phyloP scores from a whole-genome alignment of 345 rosid genomes.

The Sisymbrium irio region DNA sequence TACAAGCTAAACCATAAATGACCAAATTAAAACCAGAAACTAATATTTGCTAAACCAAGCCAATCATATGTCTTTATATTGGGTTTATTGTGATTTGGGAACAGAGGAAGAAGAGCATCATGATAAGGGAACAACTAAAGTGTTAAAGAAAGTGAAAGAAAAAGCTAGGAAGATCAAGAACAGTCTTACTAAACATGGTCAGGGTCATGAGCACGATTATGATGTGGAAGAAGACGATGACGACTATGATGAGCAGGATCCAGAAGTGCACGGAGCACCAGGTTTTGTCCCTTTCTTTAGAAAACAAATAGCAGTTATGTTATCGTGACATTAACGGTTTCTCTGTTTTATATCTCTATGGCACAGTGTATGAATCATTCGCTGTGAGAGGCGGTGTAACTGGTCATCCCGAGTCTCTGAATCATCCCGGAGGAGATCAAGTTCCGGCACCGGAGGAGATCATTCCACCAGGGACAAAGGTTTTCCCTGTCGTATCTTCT shows the following conservation, averaged over 20 bases:
- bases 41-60: background rate
- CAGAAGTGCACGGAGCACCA: constrained; percentile 51
- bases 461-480: constrained; percentile 28
- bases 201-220: constrained; percentile 44
- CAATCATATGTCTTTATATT: background rate
- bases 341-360: background rate
- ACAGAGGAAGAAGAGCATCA: constrained; percentile 51
- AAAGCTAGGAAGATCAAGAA: constrained; percentile 79
- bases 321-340: background rate
- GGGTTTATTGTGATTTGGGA: background rate
- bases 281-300: constrained; percentile 27
- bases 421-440: constrained; percentile 27
- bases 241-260: constrained; percentile 52
- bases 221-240: constrained; percentile 60
- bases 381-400: constrained; percentile 27
- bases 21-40: background rate
- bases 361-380: constrained; percentile 26
- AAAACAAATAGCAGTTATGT: background rate
- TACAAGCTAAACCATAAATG: background rate
- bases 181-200: constrained; percentile 54
- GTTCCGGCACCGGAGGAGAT: constrained; percentile 27
- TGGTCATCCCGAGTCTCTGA: constrained; percentile 28
- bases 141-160: constrained; percentile 69
- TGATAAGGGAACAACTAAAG: constrained; percentile 49
- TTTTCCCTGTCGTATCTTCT: constrained; percentile 22